Conservation (phyloP, 768 basidiomycete species). For the Pleurotus cornucopiae region DNA sequence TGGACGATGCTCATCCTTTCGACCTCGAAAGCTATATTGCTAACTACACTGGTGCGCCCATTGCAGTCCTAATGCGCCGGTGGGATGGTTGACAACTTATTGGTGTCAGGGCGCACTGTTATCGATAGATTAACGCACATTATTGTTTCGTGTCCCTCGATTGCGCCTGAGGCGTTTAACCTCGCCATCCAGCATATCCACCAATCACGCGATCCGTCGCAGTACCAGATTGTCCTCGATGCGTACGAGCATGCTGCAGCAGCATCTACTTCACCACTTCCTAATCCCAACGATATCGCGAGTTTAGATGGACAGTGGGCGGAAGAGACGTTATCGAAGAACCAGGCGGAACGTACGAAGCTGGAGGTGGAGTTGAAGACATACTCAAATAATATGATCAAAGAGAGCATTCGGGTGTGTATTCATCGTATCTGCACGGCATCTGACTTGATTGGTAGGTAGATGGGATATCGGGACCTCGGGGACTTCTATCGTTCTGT, state of each 20-base stretch:
- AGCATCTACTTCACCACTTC: constrained; percentile 33
- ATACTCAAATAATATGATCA: constrained; percentile 96
- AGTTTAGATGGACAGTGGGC: constrained; percentile 67
- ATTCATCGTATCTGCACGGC: neutral
- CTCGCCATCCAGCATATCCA: constrained; percentile 62
- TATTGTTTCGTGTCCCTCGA: constrained; percentile 55
- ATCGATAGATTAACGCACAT: constrained; percentile 72
- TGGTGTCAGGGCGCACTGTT: constrained; percentile 60
- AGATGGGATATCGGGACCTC: constrained; percentile 92
- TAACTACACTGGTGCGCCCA: constrained; percentile 61
- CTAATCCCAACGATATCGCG: constrained; percentile 43
- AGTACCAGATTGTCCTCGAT: constrained; percentile 46
- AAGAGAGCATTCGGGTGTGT: constrained; percentile 91
- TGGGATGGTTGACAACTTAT: neutral
- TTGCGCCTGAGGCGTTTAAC: constrained; percentile 70
- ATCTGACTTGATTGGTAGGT: neutral
- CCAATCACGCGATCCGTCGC: constrained; percentile 62
- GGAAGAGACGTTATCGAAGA: constrained; percentile 62
- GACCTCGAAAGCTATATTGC: constrained; percentile 80
- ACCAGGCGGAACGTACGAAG: constrained; percentile 71
- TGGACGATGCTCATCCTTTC: constrained; percentile 83
- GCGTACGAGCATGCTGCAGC: constrained; percentile 47
- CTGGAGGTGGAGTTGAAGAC: constrained; percentile 93
- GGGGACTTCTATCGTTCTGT: constrained; percentile 71
- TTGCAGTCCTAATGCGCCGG: neutral